Evolutionary conservation across 1,139 yeast species (phyloP).

Genomic region (Petasospora rhodanensis): DNA sequence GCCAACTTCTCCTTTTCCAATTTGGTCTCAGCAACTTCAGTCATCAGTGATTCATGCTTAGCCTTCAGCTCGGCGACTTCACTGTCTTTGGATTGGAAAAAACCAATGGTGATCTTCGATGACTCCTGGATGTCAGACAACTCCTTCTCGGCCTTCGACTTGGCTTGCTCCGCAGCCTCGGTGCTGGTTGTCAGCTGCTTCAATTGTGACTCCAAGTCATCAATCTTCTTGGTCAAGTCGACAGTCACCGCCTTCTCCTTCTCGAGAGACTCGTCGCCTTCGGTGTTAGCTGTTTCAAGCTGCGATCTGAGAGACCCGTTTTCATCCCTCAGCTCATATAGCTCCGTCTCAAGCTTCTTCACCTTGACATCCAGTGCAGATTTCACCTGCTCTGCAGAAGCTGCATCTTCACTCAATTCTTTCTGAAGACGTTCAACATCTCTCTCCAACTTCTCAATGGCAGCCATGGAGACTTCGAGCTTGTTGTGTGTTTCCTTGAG

Average conservation of each 20-base stretch:
- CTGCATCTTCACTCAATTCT: conserved; percentile 1
- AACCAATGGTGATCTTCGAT: too few species aligned
- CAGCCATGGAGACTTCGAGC: conserved; percentile 1
- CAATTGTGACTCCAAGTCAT: too few species aligned
- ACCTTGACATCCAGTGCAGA: not conserved
- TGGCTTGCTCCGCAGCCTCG: not conserved
- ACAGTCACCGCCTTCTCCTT: too few species aligned
- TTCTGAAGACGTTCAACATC: conserved; percentile 2
- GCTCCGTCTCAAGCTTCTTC: conserved; percentile 1
- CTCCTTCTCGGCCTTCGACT: not conserved
- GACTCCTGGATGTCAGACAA: not conserved
- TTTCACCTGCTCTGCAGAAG: not conserved
- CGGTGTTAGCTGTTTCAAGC: too few species aligned
- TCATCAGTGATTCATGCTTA: conserved; percentile 1
- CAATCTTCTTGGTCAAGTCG: too few species aligned
- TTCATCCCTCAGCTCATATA: conserved; percentile 1
- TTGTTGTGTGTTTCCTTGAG: conserved; percentile 1
- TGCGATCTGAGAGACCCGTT: too few species aligned
- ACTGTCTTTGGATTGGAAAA: too few species aligned
- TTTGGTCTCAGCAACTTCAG: conserved; percentile 2
- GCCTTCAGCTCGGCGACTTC: conserved; percentile 1
- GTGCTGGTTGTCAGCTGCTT: too few species aligned
- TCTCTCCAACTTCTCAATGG: conserved; percentile 7
- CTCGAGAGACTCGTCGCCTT: too few species aligned
- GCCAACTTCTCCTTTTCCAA: not conserved